These are phyloP conservation scores for Lathyrus oleraceus DNA, from an alignment of 306 rosid species.

Conservation along the genomic window DNA sequence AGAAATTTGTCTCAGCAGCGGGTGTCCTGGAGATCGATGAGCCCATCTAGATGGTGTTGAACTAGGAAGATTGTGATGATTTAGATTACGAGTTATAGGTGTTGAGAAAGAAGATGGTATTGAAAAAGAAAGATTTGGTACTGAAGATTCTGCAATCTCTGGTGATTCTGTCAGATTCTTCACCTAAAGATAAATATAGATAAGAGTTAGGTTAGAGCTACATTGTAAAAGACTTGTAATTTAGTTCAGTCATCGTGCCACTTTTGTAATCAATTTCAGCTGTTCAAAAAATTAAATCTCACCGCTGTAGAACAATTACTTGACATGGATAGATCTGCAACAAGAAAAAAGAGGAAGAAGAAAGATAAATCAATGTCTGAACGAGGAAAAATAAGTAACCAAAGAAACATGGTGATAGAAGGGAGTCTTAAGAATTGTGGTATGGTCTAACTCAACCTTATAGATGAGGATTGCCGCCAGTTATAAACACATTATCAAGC, in stretches of 20 bases:
- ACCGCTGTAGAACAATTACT: conserved; percentile 57
- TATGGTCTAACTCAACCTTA: too few relatives aligned
- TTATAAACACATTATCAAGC: too few relatives aligned
- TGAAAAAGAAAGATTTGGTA: conserved; percentile 49
- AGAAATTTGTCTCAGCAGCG: conserved; percentile 67
- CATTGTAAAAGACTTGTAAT: conserved; percentile 5
- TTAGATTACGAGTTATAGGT: conserved; percentile 44
- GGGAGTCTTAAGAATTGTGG: too few relatives aligned
- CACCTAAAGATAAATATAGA: conserved; percentile 47
- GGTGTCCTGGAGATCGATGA: conserved; percentile 74
- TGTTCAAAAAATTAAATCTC: conserved; percentile 37
- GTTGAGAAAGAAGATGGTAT: conserved; percentile 54
- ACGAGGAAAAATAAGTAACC: background rate
- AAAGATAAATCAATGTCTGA: conserved; percentile 30
- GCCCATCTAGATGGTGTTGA: conserved; percentile 67
- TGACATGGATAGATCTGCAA: conserved; percentile 52
- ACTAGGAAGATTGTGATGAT: conserved; percentile 46
- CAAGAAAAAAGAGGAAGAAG: conserved; percentile 21
- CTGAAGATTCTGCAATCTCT: conserved; percentile 51
- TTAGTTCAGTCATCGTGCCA: background rate
- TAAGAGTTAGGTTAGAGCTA: background rate
- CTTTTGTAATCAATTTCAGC: conserved; percentile 15
- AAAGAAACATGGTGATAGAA: background rate
- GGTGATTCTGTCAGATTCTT: conserved; percentile 57
- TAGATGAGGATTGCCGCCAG: too few relatives aligned